Evolutionary conservation across 129 eudicot genomes (phyloP).

Genomic region (Flaveria brownii): DNA sequence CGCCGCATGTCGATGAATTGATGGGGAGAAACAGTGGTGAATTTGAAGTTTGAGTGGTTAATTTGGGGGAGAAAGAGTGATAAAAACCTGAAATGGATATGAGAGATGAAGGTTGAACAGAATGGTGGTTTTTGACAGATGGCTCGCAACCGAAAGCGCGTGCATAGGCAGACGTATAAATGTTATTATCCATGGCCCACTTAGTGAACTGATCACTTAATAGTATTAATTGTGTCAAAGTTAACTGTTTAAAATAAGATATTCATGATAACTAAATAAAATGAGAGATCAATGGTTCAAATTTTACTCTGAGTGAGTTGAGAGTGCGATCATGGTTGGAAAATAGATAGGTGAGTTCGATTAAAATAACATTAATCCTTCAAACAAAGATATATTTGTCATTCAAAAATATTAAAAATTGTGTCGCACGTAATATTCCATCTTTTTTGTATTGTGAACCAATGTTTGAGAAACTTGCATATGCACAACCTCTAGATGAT

Average conservation of each 20-base stretch:
- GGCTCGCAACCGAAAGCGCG: conserved; percentile 2
- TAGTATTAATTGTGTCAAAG: no score
- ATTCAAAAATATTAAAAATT: no score
- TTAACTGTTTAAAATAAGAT: no score
- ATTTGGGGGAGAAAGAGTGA: neutral
- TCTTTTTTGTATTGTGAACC: neutral
- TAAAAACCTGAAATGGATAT: neutral
- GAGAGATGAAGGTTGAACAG: neutral
- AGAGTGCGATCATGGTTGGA: no score
- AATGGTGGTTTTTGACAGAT: conserved; percentile 1
- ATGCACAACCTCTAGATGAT: neutral
- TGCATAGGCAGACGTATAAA: conserved; percentile 26
- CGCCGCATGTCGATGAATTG: conserved; percentile 22
- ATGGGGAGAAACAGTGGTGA: neutral
- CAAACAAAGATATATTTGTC: no score
- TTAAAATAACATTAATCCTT: no score
- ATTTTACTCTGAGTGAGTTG: no score
- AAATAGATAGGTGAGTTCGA: no score
- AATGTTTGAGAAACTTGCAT: neutral
- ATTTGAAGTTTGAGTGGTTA: neutral
- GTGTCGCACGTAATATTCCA: neutral
- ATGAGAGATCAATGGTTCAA: no score
- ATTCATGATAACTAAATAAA: no score
- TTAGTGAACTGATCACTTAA: no score
- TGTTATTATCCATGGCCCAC: conserved; percentile 18